phyloP scores from a whole-genome alignment of 1,139 yeast genomes.

The Suhomyces yuchorum region DNA sequence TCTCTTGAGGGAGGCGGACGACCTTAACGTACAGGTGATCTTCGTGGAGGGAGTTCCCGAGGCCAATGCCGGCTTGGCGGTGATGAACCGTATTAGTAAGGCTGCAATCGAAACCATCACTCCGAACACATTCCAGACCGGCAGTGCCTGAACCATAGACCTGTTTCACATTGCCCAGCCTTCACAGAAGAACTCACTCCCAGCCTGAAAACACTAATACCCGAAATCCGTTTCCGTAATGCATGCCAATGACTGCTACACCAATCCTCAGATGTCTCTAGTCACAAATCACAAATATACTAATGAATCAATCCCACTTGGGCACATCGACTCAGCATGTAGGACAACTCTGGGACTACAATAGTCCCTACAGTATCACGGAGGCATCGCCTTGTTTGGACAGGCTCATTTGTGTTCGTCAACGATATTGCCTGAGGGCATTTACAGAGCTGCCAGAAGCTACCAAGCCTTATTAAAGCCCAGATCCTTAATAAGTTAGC shows the following conservation, averaged over 20 bases:
- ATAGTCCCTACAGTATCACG: too few relatives aligned
- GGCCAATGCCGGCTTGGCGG: constrained; percentile 81
- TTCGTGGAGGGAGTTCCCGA: constrained; percentile 76
- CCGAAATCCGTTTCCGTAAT: neutral
- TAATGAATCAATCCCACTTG: neutral
- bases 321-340: neutral
- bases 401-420: too few relatives aligned
- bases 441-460: too few relatives aligned
- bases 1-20: constrained; percentile 71
- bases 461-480: too few relatives aligned
- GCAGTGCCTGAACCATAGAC: too few relatives aligned
- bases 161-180: too few relatives aligned
- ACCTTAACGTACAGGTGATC: constrained; percentile 58
- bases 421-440: too few relatives aligned
- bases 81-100: constrained; percentile 86
- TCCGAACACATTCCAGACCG: neutral
- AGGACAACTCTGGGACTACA: too few relatives aligned
- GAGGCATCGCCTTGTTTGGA: too few relatives aligned
- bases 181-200: too few relatives aligned
- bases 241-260: neutral
- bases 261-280: neutral
- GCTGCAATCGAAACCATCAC: constrained; percentile 67
- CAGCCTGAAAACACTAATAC: neutral
- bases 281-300: neutral
- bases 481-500: too few relatives aligned